Evolutionary conservation across 2,329 filamentous ascomycete genomes (phyloP).

Genomic region (Penicillium sp.): DNA sequence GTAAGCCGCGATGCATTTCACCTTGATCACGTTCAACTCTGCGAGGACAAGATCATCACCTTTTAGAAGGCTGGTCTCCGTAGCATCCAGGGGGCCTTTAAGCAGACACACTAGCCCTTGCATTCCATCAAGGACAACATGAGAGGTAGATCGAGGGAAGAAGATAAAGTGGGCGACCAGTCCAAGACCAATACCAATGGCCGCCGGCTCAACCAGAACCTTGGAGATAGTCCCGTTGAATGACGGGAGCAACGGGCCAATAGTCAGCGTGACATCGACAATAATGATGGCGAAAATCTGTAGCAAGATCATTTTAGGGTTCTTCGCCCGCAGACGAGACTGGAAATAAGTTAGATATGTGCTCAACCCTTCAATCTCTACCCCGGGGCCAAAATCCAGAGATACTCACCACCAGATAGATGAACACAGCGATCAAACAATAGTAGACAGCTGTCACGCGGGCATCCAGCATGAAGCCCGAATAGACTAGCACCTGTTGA

Average conservation of each 20-base stretch:
- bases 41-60: conserved; percentile 18
- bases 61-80: conserved; percentile 19
- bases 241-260: conserved; percentile 44
- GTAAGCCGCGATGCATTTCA: conserved; percentile 37
- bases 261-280: conserved; percentile 48
- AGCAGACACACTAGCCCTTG: conserved; percentile 31
- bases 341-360: conserved; percentile 11
- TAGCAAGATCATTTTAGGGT: conserved; percentile 48
- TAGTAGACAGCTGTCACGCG: conserved; percentile 44
- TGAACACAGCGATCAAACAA: conserved; percentile 45
- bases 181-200: conserved; percentile 50
- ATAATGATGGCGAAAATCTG: conserved; percentile 53
- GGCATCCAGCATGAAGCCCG: conserved; percentile 52
- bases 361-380: not conserved
- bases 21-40: conserved; percentile 33
- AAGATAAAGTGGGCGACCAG: conserved; percentile 48
- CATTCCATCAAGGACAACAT: conserved; percentile 41
- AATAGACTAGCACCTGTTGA: conserved; percentile 41
- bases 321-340: conserved; percentile 48
- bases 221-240: conserved; percentile 45
- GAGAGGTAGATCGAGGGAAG: conserved; percentile 54
- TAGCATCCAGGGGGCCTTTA: conserved; percentile 34
- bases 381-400: not conserved
- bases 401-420: conserved; percentile 42
- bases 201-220: conserved; percentile 48